A percentile compares a stretch with the other conserved stretches of the same genome.
Conservation (phyloP, 2,329 filamentous ascomycete genomes). For the Talaromyces atroroseus region DNA sequence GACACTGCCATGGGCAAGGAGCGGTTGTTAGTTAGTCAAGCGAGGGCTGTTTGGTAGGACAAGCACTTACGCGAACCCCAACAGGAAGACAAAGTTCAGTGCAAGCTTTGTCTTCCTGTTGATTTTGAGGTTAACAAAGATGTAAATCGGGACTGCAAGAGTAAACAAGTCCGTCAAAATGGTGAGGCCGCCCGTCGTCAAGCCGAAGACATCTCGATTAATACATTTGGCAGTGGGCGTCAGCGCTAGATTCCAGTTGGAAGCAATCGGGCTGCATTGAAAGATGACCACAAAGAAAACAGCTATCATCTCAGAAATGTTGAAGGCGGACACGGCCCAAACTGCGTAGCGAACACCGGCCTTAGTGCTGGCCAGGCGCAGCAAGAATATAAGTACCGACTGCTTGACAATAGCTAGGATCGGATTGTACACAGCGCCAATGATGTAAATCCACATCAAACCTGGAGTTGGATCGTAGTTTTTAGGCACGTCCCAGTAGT, state of each 20-base stretch:
- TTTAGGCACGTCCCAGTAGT: background rate
- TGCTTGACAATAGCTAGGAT: background rate
- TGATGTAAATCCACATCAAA: background rate
- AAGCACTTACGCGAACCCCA: background rate
- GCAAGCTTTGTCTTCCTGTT: background rate
- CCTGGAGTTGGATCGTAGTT: background rate
- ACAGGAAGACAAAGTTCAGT: background rate
- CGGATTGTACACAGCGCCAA: background rate
- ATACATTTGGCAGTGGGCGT: background rate
- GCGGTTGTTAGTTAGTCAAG: background rate
- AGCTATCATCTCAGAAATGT: constrained; percentile 1
- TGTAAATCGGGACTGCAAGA: background rate
- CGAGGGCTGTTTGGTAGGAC: no score
- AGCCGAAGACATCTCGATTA: background rate
- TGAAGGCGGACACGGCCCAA: background rate
- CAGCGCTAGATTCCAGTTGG: background rate
- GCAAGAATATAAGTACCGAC: background rate
- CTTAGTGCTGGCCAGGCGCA: background rate
- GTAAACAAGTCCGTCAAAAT: constrained; percentile 2
- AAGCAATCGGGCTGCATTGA: background rate
- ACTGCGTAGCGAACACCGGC: background rate
- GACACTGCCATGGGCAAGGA: background rate
- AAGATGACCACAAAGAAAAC: background rate
- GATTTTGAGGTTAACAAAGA: background rate
- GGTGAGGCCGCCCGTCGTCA: background rate